These are phyloP conservation scores for Kazachstania psychrophila DNA, from an alignment of 805 yeast species.

Conservation along the genomic window DNA sequence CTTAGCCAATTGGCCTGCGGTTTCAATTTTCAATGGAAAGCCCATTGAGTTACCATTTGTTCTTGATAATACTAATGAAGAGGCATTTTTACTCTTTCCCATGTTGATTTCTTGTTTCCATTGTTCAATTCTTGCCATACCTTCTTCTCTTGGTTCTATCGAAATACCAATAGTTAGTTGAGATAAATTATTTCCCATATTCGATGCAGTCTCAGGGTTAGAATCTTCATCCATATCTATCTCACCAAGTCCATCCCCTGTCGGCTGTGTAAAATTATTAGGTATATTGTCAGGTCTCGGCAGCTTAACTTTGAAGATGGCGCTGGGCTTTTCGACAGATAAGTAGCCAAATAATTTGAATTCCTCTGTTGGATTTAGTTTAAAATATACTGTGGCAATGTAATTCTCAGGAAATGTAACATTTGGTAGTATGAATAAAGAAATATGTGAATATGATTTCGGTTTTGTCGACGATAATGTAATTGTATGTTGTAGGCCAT, in stretches of 20 bases:
- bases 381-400: constrained; percentile 84
- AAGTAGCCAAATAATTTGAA: constrained; percentile 61
- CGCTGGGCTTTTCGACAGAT: constrained; percentile 67
- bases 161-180: constrained; percentile 70
- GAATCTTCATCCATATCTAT: constrained; percentile 48
- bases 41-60: constrained; percentile 16
- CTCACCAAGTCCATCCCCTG: constrained; percentile 41
- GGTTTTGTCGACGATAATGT: constrained; percentile 30
- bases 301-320: constrained; percentile 70
- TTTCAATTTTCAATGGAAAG: constrained; percentile 11
- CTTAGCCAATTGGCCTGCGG: constrained; percentile 27
- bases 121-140: constrained; percentile 45
- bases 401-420: constrained; percentile 58
- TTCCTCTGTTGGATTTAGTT: constrained; percentile 50
- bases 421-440: constrained; percentile 79
- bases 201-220: constrained; percentile 17
- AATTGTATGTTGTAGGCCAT: constrained; percentile 31
- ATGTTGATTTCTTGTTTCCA: constrained; percentile 27
- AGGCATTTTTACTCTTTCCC: constrained; percentile 4
- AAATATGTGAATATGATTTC: constrained; percentile 51
- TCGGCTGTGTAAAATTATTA: constrained; percentile 13
- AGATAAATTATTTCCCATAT: constrained; percentile 28
- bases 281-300: constrained; percentile 8
- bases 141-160: constrained; percentile 67
- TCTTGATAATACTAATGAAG: constrained; percentile 25